phyloP scores from a whole-genome alignment of 371 early-diverging fungal species.

The Mucor piriformis region DNA sequence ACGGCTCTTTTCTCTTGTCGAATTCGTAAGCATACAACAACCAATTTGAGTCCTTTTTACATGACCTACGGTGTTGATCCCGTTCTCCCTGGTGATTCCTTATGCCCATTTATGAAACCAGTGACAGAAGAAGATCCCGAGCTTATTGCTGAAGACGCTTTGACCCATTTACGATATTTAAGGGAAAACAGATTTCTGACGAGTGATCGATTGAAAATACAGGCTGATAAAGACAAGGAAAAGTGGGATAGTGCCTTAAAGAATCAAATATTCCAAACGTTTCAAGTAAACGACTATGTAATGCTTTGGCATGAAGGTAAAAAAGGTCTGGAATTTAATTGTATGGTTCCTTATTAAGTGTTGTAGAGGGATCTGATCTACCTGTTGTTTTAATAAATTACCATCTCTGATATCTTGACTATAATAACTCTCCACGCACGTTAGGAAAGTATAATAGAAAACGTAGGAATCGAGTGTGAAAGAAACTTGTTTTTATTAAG shows the following conservation, averaged over 20 bases:
- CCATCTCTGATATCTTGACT: no score
- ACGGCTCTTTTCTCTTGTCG: constrained; percentile 14
- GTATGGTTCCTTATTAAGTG: constrained; percentile 11
- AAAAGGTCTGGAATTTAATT: constrained; percentile 12
- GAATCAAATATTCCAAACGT: background rate
- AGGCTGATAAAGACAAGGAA: constrained; percentile 18
- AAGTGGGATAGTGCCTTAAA: constrained; percentile 20
- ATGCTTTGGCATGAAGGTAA: constrained; percentile 2
- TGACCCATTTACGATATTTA: background rate
- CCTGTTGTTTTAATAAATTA: no score
- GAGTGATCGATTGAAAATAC: background rate
- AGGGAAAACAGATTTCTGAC: background rate
- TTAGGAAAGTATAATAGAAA: no score
- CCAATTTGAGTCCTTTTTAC: constrained; percentile 9
- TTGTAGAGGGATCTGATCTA: no score
- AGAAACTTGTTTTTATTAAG: no score
- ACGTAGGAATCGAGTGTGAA: no score
- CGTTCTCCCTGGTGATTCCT: constrained; percentile 11
- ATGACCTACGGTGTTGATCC: constrained; percentile 23
- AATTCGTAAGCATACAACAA: constrained; percentile 9
- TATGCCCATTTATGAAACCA: background rate
- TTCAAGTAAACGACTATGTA: constrained; percentile 5
- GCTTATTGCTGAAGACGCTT: background rate
- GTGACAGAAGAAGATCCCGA: background rate
- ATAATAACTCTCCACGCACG: no score